Evolutionary conservation across 257 asterid species (phyloP), one percentile per base, ranked within the genome.

Genomic region (Euphrasia confusa): DNA sequence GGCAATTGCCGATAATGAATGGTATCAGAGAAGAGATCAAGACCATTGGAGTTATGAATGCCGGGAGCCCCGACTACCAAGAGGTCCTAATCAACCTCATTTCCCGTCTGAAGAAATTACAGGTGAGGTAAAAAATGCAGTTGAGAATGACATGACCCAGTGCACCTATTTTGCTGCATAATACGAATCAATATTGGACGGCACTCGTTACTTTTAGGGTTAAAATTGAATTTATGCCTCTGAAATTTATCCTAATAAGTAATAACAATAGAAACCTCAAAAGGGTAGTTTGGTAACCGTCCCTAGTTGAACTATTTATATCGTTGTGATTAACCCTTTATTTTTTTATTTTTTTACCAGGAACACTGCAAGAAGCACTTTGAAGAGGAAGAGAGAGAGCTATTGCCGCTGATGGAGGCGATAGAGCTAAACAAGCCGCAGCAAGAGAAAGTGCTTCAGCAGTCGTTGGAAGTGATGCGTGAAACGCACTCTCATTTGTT

Each of bases 1-100:
- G 88, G 71, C 88, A 85, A 68, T 86, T 93, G 14, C 99, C 97
- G 1, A 68, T 93, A 68, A 87, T 93, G 96, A 93, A 93, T 73
- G 99, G 99, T 30, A 93, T 93, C 76, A 89, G 84, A 73, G 99
- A 93, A 78, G 95, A 89, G 81, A 87, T 89, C 60, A 93, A 93
- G 81, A 87, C 85, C 66, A 66, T 87, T 14, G 97, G 94, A 45
- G 99, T 93, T 66, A 75, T 93, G 81, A 92, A 82, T 68, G 71
- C 81, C 1, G 91, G 87, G 12, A 81, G 84, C 85, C 92, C 95
- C 11, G 82, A 78, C 45, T 87, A 84, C 77, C 97, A 81, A 80
- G 99, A 93, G 21, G 79, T 80, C 63, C 85, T 93, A 37, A 71
- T 44, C 61, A 79, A 72, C 71, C 89, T 93, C 26, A 62, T 73